These are phyloP conservation scores for Yamadazyma philogaea DNA, from an alignment of 805 yeast species.

Conservation along the genomic window DNA sequence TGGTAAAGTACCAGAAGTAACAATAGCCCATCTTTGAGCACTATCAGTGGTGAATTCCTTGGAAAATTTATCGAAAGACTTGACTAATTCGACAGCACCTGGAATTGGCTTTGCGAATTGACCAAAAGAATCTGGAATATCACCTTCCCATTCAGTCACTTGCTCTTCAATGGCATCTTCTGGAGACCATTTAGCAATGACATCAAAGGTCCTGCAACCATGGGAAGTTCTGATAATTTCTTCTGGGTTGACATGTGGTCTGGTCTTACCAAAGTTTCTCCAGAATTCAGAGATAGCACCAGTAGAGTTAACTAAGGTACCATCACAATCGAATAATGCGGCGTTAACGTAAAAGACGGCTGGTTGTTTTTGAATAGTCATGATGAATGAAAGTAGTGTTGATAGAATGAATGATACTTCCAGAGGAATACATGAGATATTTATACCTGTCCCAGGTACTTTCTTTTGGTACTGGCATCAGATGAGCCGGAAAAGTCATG, in stretches of 20 bases:
- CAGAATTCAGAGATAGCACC: conserved; percentile 81
- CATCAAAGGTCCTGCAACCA: conserved; percentile 82
- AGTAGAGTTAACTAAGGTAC: conserved; percentile 81
- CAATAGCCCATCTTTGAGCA: conserved; percentile 75
- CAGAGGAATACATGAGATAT: conserved; percentile 5
- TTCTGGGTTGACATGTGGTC: conserved; percentile 66
- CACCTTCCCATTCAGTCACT: conserved; percentile 63
- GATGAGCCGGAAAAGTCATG: conserved; percentile 3
- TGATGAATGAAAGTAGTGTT: conserved; percentile 12
- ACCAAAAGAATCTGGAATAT: conserved; percentile 70
- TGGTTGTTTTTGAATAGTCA: conserved; percentile 40
- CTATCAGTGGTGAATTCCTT: conserved; percentile 39
- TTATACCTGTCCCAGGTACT: conserved; percentile 7
- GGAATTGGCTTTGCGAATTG: conserved; percentile 70
- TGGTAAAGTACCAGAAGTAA: conserved; percentile 76
- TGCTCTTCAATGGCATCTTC: conserved; percentile 65
- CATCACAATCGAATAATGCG: conserved; percentile 79
- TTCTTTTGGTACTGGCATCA: conserved; percentile 5
- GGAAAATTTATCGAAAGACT: conserved; percentile 49
- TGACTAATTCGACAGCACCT: conserved; percentile 67
- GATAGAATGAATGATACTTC: not conserved
- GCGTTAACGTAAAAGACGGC: conserved; percentile 43
- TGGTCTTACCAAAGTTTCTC: conserved; percentile 66
- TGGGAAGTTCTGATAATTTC: conserved; percentile 72
- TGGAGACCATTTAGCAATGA: conserved; percentile 70